A percentile compares a stretch with the other conserved stretches of the same genome.
Evolutionary conservation across 164 flowering plant species (phyloP).

Genomic region (Warburgia ugandensis): DNA sequence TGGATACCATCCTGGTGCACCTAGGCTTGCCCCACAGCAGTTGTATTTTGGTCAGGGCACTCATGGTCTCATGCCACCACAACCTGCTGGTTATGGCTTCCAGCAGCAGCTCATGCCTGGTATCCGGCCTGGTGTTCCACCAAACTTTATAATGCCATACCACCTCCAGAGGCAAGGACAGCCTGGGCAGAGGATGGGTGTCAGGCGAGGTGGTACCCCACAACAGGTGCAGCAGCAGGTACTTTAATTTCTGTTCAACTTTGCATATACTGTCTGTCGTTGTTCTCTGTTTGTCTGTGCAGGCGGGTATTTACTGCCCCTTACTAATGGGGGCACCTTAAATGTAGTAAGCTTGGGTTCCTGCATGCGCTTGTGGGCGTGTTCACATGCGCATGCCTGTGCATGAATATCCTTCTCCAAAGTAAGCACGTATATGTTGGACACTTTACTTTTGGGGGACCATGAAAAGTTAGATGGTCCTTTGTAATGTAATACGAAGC

Average conservation of each 20-base stretch:
- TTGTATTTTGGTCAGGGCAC: conserved; percentile 60
- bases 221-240: conserved; percentile 45
- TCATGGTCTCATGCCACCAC: conserved; percentile 50
- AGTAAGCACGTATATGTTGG: too few relatives aligned
- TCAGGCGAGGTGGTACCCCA: conserved; percentile 45
- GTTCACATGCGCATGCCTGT: too few relatives aligned
- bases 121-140: conserved; percentile 55
- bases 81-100: conserved; percentile 57
- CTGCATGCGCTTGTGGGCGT: too few relatives aligned
- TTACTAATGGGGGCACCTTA: too few relatives aligned
- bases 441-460: too few relatives aligned
- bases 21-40: conserved; percentile 61
- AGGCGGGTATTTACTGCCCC: too few relatives aligned
- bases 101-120: conserved; percentile 67
- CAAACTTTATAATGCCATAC: conserved; percentile 59
- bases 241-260: conserved; percentile 27
- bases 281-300: too few relatives aligned
- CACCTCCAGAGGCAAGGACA: conserved; percentile 61
- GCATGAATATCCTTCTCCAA: too few relatives aligned
- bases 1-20: conserved; percentile 45
- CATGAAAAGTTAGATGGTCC: too few relatives aligned
- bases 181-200: conserved; percentile 48
- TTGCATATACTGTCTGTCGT: too few relatives aligned
- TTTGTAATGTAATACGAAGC: too few relatives aligned
- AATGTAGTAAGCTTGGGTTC: too few relatives aligned